Evolutionary conservation across 805 yeast genomes (phyloP).

Genomic region (Candida berthetii): DNA sequence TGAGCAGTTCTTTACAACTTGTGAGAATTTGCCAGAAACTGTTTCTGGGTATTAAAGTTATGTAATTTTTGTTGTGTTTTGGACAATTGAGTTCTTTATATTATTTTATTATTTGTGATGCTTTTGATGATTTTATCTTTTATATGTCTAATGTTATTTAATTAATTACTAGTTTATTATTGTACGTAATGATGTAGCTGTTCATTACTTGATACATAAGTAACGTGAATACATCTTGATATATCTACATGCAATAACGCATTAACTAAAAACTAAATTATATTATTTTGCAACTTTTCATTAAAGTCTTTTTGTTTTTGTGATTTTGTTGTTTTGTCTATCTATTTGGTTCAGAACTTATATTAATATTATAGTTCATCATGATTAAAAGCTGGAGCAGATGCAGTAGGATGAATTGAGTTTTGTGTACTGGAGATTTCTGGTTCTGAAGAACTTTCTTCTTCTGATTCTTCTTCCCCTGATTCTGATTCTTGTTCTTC

Average conservation of each 20-base stretch:
- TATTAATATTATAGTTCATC: constrained; percentile 2
- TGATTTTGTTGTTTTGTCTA: background rate
- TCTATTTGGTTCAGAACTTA: too few relatives aligned
- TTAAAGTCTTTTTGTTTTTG: background rate
- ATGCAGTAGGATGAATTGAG: background rate
- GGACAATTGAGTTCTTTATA: background rate
- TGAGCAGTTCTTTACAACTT: background rate
- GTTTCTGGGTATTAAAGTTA: background rate
- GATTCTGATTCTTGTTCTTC: background rate
- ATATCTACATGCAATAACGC: too few relatives aligned
- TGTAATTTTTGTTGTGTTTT: background rate
- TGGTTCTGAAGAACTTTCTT: background rate
- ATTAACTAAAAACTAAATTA: too few relatives aligned
- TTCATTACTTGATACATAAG: too few relatives aligned
- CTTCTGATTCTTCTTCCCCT: constrained; percentile 2
- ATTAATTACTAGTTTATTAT: too few relatives aligned
- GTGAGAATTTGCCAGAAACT: background rate
- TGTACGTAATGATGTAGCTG: too few relatives aligned
- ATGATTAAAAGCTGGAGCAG: background rate
- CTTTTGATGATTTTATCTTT: too few relatives aligned
- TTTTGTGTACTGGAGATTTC: background rate
- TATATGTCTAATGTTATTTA: too few relatives aligned
- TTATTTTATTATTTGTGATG: too few relatives aligned
- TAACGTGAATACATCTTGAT: too few relatives aligned
- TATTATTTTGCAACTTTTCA: too few relatives aligned